Base-by-base conservation (phyloP, 768 basidiomycete species). In the Jaapia argillacea region DNA sequence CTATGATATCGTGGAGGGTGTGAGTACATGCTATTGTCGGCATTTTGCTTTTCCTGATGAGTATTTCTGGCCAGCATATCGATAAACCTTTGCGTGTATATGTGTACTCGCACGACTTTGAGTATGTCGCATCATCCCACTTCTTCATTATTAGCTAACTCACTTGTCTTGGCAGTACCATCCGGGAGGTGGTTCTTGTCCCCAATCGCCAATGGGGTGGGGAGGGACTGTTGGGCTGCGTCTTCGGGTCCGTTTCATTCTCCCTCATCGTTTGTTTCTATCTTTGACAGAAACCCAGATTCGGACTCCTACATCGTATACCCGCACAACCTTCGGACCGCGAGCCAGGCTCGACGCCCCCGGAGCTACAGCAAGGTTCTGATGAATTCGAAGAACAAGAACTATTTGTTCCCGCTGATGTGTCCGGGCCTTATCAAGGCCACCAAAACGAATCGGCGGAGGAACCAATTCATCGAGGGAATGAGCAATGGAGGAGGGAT, bases 161-260 rank as follows among this genome's bases (percentile, higher is more conserved):
- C n/a, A 23, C 33, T 41, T 25, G 37, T 26, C 24, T 40, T 21
- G 52, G 44, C 52, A 96, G 92, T 59, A 86, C 90, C 33, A 73
- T 94, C 38, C 72, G 92, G 50, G 92, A 97, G 57, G 91, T 94
- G 13, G 88, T 97, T 24, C 64, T 97, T 18, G 89, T 97, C 41
- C 94, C 96, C 6, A 97, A 97, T 61, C 74, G 92, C 39, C 88
- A 94, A 51, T 97, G 94, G 93, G 94, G 94, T 36, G 94, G 94
- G 4, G 93, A 93, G 58, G 93, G 94, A 0, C 70, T 98, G 22
- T 69, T 98, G 10, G 94, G 94, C 33, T 97, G 93, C 54, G 85
- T 97, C 23, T 96, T 98, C 37, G 94, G 94, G 83, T 94, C 59
- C 46, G 81, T 69, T 35, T 16, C 27, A 41, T 14, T 26, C 1